Evolutionary conservation across 495 filamentous ascomycete species (phyloP).

Genomic region (Aspergillus haitiensis): DNA sequence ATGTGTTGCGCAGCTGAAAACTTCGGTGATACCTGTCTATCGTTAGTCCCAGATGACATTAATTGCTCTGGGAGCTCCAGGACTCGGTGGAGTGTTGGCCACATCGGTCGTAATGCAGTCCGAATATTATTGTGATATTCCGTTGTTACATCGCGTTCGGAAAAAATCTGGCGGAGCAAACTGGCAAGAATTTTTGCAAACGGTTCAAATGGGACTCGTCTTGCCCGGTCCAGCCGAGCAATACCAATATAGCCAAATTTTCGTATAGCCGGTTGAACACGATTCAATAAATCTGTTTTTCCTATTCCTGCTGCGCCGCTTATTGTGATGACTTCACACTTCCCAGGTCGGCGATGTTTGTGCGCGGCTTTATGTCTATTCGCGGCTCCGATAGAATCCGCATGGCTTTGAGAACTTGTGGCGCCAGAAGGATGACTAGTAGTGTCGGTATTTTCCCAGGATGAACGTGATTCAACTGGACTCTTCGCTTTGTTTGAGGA

Average conservation of each 20-base stretch:
- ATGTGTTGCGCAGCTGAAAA: conserved; percentile 32
- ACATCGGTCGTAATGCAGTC: conserved; percentile 70
- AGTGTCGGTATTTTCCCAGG: conserved; percentile 39
- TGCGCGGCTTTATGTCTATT: conserved; percentile 44
- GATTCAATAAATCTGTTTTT: conserved; percentile 80
- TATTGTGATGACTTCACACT: conserved; percentile 77
- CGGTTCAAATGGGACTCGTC: conserved; percentile 78
- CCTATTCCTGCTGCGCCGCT: conserved; percentile 75
- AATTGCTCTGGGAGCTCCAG: conserved; percentile 78
- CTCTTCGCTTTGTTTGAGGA: conserved; percentile 35
- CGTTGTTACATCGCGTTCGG: conserved; percentile 80
- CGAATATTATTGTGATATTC: conserved; percentile 77
- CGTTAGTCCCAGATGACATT: conserved; percentile 49
- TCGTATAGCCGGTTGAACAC: conserved; percentile 70
- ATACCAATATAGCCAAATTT: conserved; percentile 77
- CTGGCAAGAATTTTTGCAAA: conserved; percentile 77
- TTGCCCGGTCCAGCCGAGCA: conserved; percentile 81
- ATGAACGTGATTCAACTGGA: conserved; percentile 41
- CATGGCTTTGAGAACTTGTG: conserved; percentile 32
- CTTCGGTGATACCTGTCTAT: conserved; percentile 38
- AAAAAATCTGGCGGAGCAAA: conserved; percentile 87
- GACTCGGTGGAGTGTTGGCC: conserved; percentile 73
- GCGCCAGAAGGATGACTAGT: conserved; percentile 34
- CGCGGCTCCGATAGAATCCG: conserved; percentile 35
- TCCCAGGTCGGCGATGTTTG: conserved; percentile 64